A percentile compares a stretch with the other conserved stretches of the same genome.
Conservation (phyloP, 306 rosid genomes). For the Dalbergia cochinchinensis region DNA sequence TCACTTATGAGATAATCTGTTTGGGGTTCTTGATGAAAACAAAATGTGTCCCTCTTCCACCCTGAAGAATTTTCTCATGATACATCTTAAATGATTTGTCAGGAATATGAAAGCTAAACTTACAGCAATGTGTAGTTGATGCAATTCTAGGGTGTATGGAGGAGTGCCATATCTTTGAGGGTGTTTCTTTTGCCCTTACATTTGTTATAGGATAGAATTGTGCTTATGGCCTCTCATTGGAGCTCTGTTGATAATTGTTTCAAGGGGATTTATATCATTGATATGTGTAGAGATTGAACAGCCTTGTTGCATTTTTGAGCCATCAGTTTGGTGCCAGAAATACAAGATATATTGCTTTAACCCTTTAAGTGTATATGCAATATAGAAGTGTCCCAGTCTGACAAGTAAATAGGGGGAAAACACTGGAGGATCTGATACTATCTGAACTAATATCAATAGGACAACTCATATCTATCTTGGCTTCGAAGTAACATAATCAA, state of each 20-base stretch:
- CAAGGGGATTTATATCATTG: not conserved
- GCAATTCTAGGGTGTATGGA: not conserved
- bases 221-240: constrained; percentile 1
- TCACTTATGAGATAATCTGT: constrained; percentile 4
- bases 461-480: constrained; percentile 21
- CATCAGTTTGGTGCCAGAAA: constrained; percentile 6
- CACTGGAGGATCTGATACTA: constrained; percentile 2
- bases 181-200: not conserved
- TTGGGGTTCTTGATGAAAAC: constrained; percentile 13
- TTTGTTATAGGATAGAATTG: not conserved
- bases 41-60: not conserved
- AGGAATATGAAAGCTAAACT: constrained; percentile 27
- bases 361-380: not conserved
- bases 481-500: constrained; percentile 38
- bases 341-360: constrained; percentile 6
- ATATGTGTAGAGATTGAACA: not conserved
- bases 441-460: constrained; percentile 14
- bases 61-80: not conserved
- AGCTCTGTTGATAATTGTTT: constrained; percentile 3
- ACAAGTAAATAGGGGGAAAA: not conserved
- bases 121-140: constrained; percentile 5
- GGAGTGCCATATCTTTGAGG: constrained; percentile 13
- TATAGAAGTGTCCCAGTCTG: constrained; percentile 30
- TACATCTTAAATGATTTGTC: not conserved
- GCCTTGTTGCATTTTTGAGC: constrained; percentile 17